Evolutionary conservation across 2,329 filamentous ascomycete species (phyloP).

Genomic region (Thyridium curvatum): DNA sequence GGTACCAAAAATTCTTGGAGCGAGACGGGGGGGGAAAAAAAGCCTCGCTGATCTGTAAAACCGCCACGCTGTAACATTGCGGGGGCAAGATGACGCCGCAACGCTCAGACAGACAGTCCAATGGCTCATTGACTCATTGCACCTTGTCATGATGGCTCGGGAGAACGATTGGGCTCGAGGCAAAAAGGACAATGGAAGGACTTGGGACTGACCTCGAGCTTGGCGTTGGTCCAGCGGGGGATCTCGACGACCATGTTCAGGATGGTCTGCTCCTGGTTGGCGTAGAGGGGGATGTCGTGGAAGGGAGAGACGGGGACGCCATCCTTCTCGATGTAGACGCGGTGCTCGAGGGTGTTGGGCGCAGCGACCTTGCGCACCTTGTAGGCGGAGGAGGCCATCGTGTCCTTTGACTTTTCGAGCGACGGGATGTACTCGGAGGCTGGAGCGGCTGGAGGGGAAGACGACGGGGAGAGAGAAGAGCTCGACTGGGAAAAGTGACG

Average conservation of each 20-base stretch:
- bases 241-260: conserved; percentile 99
- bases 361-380: conserved; percentile 80
- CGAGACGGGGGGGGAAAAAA: too few species aligned
- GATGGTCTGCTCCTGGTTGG: conserved; percentile 91
- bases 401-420: conserved; percentile 3
- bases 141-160: too few species aligned
- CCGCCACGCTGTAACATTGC: too few species aligned
- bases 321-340: conserved; percentile 97
- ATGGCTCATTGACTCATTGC: too few species aligned
- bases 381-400: conserved; percentile 58
- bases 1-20: not conserved
- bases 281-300: conserved; percentile 97
- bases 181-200: not conserved
- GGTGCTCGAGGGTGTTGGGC: conserved; percentile 92
- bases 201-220: conserved; percentile 76
- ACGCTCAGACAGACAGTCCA: too few species aligned
- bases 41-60: too few species aligned
- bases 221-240: conserved; percentile 98
- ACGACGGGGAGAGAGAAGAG: conserved; percentile 14
- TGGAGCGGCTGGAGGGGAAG: conserved; percentile 8
- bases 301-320: conserved; percentile 89
- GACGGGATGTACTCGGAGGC: conserved; percentile 2
- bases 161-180: too few species aligned
- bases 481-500: conserved; percentile 41
- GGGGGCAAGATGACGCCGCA: too few species aligned